Percentiles rank a stretch among this genome's conserved stretches.
phyloP scores from a whole-genome alignment of 2,329 filamentous ascomycete species.

The Bretziella fagacearum region DNA sequence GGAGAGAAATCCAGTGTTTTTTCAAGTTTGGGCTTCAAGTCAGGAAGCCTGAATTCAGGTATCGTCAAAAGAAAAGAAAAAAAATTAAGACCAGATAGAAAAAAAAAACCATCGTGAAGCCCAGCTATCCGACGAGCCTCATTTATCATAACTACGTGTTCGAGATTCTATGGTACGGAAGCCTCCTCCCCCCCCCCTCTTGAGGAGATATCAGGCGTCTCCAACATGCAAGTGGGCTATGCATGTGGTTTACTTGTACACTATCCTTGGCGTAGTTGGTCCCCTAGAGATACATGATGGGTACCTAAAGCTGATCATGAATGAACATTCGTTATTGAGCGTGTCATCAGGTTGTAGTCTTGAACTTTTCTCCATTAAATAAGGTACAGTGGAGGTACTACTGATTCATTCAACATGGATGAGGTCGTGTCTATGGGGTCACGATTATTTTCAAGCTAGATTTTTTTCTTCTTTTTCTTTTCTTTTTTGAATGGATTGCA shows the following conservation, averaged over 20 bases:
- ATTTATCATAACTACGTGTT: background rate
- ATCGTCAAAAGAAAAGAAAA: too few species aligned
- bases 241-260: too few species aligned
- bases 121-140: too few species aligned
- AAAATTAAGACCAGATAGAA: background rate
- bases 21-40: background rate
- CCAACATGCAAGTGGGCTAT: too few species aligned
- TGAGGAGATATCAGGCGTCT: too few species aligned
- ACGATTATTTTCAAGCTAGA: background rate
- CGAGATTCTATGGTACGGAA: too few species aligned
- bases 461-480: background rate
- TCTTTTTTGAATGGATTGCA: background rate
- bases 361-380: background rate
- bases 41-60: too few species aligned
- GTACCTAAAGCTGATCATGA: too few species aligned
- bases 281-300: too few species aligned
- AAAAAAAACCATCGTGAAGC: background rate
- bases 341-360: background rate
- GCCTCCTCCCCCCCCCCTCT: too few species aligned
- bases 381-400: background rate
- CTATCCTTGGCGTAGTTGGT: too few species aligned
- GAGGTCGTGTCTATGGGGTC: background rate
- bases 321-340: too few species aligned
- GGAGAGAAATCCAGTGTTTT: background rate
- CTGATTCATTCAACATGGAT: background rate